Conservation (phyloP, 2,329 filamentous ascomycete genomes). For the Colletotrichum sp. region DNA sequence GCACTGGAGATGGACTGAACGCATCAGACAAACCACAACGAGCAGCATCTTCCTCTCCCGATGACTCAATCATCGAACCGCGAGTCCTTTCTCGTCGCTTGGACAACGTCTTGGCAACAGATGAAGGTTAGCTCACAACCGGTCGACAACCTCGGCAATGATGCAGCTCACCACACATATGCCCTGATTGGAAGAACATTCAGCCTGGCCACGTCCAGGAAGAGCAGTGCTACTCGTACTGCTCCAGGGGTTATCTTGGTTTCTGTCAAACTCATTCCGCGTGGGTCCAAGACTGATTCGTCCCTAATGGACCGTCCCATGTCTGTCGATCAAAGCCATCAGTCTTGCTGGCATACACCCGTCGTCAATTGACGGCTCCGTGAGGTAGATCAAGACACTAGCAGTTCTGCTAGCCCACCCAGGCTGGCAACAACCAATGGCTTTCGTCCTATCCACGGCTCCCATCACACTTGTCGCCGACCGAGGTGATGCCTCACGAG, state of each 20-base stretch:
- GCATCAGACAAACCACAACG: not conserved
- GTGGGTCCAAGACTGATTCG: not conserved
- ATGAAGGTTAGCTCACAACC: not conserved
- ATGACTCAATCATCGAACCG: not conserved
- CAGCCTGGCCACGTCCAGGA: not conserved
- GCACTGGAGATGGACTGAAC: not conserved
- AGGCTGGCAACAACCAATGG: not conserved
- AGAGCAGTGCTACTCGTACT: not conserved
- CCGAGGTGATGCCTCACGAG: not conserved
- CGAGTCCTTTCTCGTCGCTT: not conserved
- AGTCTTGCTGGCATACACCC: not conserved
- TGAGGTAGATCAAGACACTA: not conserved
- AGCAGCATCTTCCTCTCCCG: not conserved
- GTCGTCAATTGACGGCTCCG: not conserved
- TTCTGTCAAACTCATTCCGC: not conserved
- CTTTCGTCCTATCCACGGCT: not conserved
- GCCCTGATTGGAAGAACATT: not conserved
- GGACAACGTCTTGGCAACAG: not conserved
- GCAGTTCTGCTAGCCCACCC: not conserved
- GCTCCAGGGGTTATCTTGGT: not conserved
- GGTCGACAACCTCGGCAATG: not conserved
- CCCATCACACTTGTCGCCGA: not conserved
- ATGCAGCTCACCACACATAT: not conserved
- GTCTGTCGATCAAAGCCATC: not conserved
- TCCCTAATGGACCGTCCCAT: not conserved